A percentile compares a stretch with the other conserved stretches of the same genome.
Evolutionary conservation across 768 basidiomycete genomes (phyloP).

Genomic region (Trametes elegans): DNA sequence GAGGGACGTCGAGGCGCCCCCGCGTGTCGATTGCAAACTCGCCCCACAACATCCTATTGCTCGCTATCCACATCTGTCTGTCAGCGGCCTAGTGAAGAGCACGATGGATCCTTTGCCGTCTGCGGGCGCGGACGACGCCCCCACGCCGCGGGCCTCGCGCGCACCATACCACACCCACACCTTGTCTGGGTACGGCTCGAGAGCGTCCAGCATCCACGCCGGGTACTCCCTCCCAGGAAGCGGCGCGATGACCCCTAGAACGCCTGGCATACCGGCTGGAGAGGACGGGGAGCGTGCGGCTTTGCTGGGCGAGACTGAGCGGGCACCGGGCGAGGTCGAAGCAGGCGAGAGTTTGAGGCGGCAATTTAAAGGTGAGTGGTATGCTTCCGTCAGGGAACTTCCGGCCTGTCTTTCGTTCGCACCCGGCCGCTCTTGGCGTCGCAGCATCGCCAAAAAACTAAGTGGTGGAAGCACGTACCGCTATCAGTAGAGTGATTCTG

Average conservation of each 20-base stretch:
- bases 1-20: too few relatives aligned
- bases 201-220: slow-evolving; percentile 11
- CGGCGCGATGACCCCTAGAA: slow-evolving; percentile 21
- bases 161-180: slow-evolving; percentile 6
- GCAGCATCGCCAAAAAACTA: too few relatives aligned
- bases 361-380: slow-evolving; percentile 8
- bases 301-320: slow-evolving; percentile 4
- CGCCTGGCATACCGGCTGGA: slow-evolving; percentile 1
- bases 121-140: neutral
- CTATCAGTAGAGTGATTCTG: too few relatives aligned
- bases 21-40: too few relatives aligned
- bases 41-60: neutral
- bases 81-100: neutral
- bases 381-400: neutral
- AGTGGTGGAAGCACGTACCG: too few relatives aligned
- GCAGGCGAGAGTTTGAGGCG: slow-evolving; percentile 8
- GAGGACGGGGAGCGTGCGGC: slow-evolving; percentile 13
- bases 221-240: slow-evolving; percentile 13
- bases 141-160: neutral
- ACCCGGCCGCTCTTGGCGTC: neutral
- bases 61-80: neutral
- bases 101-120: neutral
- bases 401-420: neutral
- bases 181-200: slow-evolving; percentile 17
- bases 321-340: slow-evolving; percentile 2